A percentile compares a stretch with the other conserved stretches of the same genome.
These are phyloP conservation scores for Fusarium newnesense DNA, from an alignment of 2,329 filamentous ascomycete species.

Conservation along the genomic window DNA sequence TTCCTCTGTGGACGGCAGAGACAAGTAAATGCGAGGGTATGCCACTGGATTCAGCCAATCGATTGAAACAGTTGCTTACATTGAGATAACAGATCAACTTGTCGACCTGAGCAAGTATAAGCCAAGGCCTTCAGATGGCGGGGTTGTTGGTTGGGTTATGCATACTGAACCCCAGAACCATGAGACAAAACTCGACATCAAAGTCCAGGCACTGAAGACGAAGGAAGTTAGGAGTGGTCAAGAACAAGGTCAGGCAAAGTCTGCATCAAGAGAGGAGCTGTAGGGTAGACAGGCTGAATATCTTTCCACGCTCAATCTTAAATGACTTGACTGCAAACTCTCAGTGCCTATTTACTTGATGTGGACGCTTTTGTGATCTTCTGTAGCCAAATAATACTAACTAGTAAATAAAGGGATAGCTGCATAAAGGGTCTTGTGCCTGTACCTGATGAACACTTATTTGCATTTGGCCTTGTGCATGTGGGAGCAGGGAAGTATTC, in stretches of 20 bases:
- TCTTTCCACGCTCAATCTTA: background rate
- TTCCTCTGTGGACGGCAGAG: conserved; percentile 62
- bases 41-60: conserved; percentile 12
- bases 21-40: conserved; percentile 55
- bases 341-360: background rate
- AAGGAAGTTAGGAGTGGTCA: conserved; percentile 33
- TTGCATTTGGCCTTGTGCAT: background rate
- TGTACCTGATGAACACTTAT: background rate
- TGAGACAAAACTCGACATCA: conserved; percentile 50
- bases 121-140: conserved; percentile 37
- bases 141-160: conserved; percentile 45
- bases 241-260: conserved; percentile 10
- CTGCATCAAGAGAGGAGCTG: conserved; percentile 42
- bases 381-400: background rate
- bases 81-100: conserved; percentile 37
- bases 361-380: background rate
- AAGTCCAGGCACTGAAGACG: conserved; percentile 48
- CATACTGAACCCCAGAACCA: conserved; percentile 47
- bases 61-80: conserved; percentile 5
- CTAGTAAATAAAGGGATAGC: background rate
- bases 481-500: background rate
- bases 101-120: conserved; percentile 46
- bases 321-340: background rate
- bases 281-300: conserved; percentile 2
- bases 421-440: conserved; percentile 18